These are phyloP conservation scores for Lathyrus aphaca DNA, from an alignment of 306 rosid species.

Conservation along the genomic window DNA sequence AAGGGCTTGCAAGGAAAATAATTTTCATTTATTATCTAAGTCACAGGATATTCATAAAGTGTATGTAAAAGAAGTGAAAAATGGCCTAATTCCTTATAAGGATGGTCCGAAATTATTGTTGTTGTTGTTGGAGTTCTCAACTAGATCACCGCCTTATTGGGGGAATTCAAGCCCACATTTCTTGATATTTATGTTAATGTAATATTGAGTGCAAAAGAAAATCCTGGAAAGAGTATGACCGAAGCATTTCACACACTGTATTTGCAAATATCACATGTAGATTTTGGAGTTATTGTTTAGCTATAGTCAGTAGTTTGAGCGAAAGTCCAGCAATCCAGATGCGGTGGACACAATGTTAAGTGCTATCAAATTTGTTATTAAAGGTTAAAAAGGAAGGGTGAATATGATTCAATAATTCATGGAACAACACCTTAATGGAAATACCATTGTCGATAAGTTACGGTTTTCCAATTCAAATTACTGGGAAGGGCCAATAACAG, in stretches of 20 bases:
- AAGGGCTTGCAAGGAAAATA: conserved; percentile 67
- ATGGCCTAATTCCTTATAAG: conserved; percentile 64
- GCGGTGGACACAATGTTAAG: conserved; percentile 71
- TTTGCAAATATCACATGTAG: conserved; percentile 71
- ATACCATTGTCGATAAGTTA: too few relatives aligned
- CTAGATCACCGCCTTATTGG: conserved; percentile 55
- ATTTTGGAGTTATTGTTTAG: conserved; percentile 69
- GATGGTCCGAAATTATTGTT: conserved; percentile 71
- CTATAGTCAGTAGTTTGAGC: conserved; percentile 71
- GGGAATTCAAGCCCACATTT: conserved; percentile 71
- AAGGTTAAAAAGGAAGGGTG: too few relatives aligned
- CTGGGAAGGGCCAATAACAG: too few relatives aligned
- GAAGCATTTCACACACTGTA: conserved; percentile 87
- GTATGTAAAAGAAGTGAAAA: conserved; percentile 72
- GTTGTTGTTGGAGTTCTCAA: conserved; percentile 74
- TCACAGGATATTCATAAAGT: conserved; percentile 60
- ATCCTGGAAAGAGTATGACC: conserved; percentile 69
- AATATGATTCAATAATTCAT: too few relatives aligned
- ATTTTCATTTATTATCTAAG: conserved; percentile 74
- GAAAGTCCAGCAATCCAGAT: conserved; percentile 91
- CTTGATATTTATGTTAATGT: conserved; percentile 85
- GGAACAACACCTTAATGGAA: too few relatives aligned
- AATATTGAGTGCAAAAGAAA: conserved; percentile 76
- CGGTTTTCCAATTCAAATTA: too few relatives aligned
- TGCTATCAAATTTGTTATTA: conserved; percentile 78